phyloP scores from a whole-genome alignment of 2,329 filamentous ascomycete species.

The Triangularia verruculosa region DNA sequence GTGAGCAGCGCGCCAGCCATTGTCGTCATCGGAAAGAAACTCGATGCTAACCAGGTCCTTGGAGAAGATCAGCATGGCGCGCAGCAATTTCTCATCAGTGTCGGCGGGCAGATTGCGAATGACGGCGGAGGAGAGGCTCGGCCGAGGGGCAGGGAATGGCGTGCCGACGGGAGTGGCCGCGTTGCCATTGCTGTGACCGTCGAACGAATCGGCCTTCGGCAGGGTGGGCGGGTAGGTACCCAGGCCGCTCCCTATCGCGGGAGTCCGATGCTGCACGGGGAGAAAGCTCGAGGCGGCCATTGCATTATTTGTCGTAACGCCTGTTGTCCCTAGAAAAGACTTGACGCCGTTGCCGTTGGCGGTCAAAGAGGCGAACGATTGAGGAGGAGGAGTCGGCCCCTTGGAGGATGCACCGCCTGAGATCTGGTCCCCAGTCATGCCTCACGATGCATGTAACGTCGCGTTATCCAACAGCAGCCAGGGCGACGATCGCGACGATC shows the following conservation, averaged over 20 bases:
- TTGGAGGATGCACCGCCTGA: conserved; percentile 27
- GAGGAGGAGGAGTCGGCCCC: conserved; percentile 33
- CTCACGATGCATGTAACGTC: conserved; percentile 34
- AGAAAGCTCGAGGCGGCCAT: conserved; percentile 48
- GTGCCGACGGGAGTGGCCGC: conserved; percentile 31
- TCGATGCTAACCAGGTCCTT: conserved; percentile 53
- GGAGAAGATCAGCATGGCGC: conserved; percentile 58
- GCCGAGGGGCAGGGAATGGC: conserved; percentile 37
- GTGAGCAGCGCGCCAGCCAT: conserved; percentile 50
- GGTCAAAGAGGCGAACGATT: conserved; percentile 32
- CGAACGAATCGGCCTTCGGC: conserved; percentile 35
- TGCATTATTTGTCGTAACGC: conserved; percentile 32
- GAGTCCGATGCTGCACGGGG: conserved; percentile 27
- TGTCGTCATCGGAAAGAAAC: conserved; percentile 50
- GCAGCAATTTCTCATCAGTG: conserved; percentile 52
- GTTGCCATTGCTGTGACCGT: conserved; percentile 43
- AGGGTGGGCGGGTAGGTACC: conserved; percentile 36
- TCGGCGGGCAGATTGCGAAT: conserved; percentile 54
- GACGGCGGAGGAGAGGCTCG: conserved; percentile 42
- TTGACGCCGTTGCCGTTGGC: conserved; percentile 32
- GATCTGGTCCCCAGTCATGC: conserved; percentile 34
- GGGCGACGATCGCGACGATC: conserved; percentile 34
- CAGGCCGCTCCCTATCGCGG: neutral
- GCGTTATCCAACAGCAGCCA: conserved; percentile 25
- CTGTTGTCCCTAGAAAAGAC: conserved; percentile 31